phyloP scores from a whole-genome alignment of 2,329 filamentous ascomycete species.

The Paracamarosporium sp. region DNA sequence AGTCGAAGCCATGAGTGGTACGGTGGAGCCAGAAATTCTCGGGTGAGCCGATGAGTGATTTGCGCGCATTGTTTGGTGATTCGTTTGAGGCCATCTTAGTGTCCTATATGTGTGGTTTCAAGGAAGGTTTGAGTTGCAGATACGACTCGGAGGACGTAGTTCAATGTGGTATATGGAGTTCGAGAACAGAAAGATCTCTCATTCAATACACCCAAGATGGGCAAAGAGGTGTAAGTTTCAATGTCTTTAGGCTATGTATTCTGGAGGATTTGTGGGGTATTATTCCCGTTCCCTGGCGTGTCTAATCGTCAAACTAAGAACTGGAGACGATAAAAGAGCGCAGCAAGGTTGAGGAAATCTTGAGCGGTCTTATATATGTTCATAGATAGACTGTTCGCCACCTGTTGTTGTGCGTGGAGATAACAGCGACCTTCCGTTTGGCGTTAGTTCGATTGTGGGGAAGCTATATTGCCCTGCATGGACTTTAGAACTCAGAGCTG shows the following conservation, averaged over 20 bases:
- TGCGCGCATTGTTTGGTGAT: constrained; percentile 15
- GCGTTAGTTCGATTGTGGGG: background rate
- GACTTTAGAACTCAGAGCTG: too few relatives aligned
- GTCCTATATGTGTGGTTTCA: background rate
- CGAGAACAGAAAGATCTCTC: too few relatives aligned
- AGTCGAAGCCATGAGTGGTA: constrained; percentile 52
- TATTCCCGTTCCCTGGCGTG: too few relatives aligned
- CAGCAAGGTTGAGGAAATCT: too few relatives aligned
- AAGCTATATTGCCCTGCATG: background rate
- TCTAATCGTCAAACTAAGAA: too few relatives aligned
- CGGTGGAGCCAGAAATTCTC: constrained; percentile 56
- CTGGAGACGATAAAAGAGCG: too few relatives aligned
- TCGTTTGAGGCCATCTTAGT: background rate
- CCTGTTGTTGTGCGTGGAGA: background rate
- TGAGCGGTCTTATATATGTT: background rate
- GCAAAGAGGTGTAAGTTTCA: too few relatives aligned
- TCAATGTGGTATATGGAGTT: background rate
- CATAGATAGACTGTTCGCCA: background rate
- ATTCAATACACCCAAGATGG: too few relatives aligned
- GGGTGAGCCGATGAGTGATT: constrained; percentile 50
- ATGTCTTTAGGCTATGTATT: too few relatives aligned
- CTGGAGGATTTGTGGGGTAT: too few relatives aligned
- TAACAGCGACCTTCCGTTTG: constrained; percentile 1
- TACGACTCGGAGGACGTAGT: too few relatives aligned
- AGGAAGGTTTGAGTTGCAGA: background rate